Percentiles rank a stretch among this genome's conserved stretches.
phyloP scores from a whole-genome alignment of 139 green algal genomes.

The Chlorella vulgaris region DNA sequence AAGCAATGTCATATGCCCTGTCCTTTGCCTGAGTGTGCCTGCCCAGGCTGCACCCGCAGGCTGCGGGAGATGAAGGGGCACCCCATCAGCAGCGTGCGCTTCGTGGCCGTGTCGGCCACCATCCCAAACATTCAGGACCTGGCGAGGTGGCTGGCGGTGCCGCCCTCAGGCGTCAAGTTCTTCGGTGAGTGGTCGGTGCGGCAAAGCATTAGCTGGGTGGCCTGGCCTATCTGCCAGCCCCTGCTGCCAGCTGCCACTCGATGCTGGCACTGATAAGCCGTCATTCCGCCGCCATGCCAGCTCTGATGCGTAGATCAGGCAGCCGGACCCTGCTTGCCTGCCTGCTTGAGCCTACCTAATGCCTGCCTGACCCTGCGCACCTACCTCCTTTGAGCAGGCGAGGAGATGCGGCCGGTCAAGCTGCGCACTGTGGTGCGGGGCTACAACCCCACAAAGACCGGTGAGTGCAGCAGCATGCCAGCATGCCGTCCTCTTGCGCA shows the following conservation, averaged over 20 bases:
- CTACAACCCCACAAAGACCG: conserved; percentile 71
- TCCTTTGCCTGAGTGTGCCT: too few species aligned
- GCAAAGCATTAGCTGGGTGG: not conserved
- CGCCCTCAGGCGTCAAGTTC: conserved; percentile 46
- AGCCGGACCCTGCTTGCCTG: too few species aligned
- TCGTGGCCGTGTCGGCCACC: conserved; percentile 71
- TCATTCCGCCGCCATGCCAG: too few species aligned
- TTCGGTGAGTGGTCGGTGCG: conserved; percentile 67
- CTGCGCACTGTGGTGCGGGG: conserved; percentile 81
- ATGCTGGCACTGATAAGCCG: not conserved
- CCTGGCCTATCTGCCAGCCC: not conserved
- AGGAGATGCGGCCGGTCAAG: conserved; percentile 88
- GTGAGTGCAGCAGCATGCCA: too few species aligned
- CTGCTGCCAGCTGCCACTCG: not conserved
- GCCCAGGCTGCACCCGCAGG: too few species aligned
- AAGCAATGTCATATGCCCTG: too few species aligned
- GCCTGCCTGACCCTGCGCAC: too few species aligned
- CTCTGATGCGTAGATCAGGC: too few species aligned
- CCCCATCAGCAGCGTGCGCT: conserved; percentile 73
- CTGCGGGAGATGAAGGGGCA: conserved; percentile 50
- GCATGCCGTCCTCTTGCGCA: too few species aligned
- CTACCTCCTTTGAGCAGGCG: too few species aligned
- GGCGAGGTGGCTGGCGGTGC: conserved; percentile 65
- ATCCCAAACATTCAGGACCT: conserved; percentile 9
- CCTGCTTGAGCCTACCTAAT: too few species aligned